Evolutionary conservation across 179 eudicot genomes (phyloP), one percentile per base, ranked within the genome.

Genomic region (Sideroxylon spinosum): DNA sequence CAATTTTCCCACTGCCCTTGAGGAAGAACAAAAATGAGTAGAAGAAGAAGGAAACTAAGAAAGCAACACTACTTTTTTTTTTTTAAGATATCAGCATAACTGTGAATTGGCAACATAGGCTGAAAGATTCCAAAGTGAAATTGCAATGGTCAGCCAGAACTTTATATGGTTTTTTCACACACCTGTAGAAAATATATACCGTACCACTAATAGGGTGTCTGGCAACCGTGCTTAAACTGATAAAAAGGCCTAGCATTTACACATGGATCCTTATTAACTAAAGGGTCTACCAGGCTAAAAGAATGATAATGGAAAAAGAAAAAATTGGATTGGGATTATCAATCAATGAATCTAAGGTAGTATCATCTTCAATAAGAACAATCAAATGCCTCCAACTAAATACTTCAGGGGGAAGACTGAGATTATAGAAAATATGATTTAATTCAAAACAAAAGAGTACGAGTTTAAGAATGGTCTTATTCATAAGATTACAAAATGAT

Each of bases 1-100:
- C 82, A 46, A 95, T 95, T 61, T 87, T 86, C 62, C 98, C 98
- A 78, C 97, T 94, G 87, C 79, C 81, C 75, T 6, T 2, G 49
- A 26, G 56, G 14, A 37, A 70, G 60, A 50, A 57, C 49, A 78
- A 7, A 28, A 59, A 29, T 32, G 65, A 19, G 16, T 64, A 67
- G 23, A 28, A 26, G n/a, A 83, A 4, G 9, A 28, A 70, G 7
- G 62, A 14, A 79, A 52, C 12, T 10, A 37, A 25, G 50, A 10
- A 0, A 25, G 46, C 2, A n/a, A 46, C 29, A 61, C 17, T 49
- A 22, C 48, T 76, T 8, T 7, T 49, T 9, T 28, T 17, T 13
- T 75, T 65, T 46, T 75, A 22, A 76, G 19, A 48, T 49, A 6
- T 61, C 55, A 75, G 57, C 16, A 53, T 76, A 28, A 50, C 71